phyloP scores from a whole-genome alignment of 352 stramenopile genomes.

The Poterioochromonas sp. region DNA sequence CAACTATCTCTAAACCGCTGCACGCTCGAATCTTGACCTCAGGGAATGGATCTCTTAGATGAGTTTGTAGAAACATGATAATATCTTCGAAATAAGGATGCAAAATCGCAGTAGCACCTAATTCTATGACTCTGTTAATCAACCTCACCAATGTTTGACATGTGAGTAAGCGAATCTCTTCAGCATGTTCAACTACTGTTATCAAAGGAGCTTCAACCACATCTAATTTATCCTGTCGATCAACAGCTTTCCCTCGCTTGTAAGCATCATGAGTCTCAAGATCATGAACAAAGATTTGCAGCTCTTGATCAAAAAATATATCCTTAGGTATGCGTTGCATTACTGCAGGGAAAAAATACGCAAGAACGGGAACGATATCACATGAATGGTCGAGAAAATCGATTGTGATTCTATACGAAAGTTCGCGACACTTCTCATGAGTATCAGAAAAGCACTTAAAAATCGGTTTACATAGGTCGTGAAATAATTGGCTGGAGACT shows the following conservation, averaged over 20 bases:
- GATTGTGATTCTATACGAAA: slow-evolving; percentile 2
- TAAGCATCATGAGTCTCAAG: slow-evolving; percentile 53
- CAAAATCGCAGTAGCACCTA: slow-evolving; percentile 40
- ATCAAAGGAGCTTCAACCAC: slow-evolving; percentile 21
- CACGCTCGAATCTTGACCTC: slow-evolving; percentile 67
- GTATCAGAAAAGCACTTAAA: slow-evolving; percentile 36
- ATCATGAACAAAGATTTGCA: slow-evolving; percentile 55
- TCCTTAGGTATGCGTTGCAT: background rate
- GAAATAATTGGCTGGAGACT: slow-evolving; percentile 27
- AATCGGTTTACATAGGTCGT: slow-evolving; percentile 18
- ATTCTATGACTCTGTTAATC: background rate
- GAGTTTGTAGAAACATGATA: slow-evolving; percentile 49
- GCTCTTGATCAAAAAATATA: slow-evolving; percentile 34
- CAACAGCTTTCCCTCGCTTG: slow-evolving; percentile 48
- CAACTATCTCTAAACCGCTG: slow-evolving; percentile 42
- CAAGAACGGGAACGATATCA: slow-evolving; percentile 22
- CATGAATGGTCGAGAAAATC: background rate
- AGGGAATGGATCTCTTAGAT: slow-evolving; percentile 71
- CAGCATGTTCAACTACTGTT: slow-evolving; percentile 47
- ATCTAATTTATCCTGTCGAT: slow-evolving; percentile 23
- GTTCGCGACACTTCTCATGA: slow-evolving; percentile 35
- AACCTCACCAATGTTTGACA: slow-evolving; percentile 38
- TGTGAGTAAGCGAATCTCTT: slow-evolving; percentile 50
- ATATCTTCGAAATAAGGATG: slow-evolving; percentile 59
- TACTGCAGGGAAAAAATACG: slow-evolving; percentile 32